phyloP scores from a whole-genome alignment of 163 green algal species.

The Chloroidium sp. region DNA sequence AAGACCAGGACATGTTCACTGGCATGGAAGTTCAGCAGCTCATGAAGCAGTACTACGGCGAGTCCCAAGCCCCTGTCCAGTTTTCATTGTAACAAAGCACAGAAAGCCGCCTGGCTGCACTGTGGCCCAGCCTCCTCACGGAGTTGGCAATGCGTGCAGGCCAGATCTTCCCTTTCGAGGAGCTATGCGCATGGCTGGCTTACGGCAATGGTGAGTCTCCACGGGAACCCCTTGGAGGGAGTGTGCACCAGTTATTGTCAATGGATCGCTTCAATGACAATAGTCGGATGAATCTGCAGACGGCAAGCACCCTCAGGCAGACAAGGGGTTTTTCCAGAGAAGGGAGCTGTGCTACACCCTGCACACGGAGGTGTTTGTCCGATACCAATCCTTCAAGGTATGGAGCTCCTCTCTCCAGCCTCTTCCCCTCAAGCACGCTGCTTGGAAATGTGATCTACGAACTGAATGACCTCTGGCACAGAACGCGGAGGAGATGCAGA shows the following conservation, averaged over 20 bases:
- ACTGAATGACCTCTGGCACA: constrained; percentile 9
- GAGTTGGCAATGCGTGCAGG: constrained; percentile 16
- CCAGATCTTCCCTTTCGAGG: constrained; percentile 62
- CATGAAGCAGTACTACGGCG: constrained; percentile 68
- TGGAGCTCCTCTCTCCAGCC: neutral
- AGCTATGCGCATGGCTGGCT: constrained; percentile 79
- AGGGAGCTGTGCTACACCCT: constrained; percentile 98
- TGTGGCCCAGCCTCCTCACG: neutral
- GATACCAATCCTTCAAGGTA: constrained; percentile 96
- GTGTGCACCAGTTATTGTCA: neutral
- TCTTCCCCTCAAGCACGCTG: neutral
- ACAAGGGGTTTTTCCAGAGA: constrained; percentile 63
- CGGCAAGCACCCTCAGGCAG: constrained; percentile 54
- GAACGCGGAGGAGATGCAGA: constrained; percentile 53
- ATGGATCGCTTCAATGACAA: neutral
- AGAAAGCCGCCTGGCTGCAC: neutral
- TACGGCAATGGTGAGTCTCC: constrained; percentile 75
- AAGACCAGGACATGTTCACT: neutral
- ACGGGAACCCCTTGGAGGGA: neutral
- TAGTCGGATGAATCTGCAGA: constrained; percentile 21
- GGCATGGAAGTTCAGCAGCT: constrained; percentile 18
- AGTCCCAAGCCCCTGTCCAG: neutral
- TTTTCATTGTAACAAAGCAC: neutral
- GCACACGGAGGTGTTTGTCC: constrained; percentile 93
- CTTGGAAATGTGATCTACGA: too few relatives aligned